These are phyloP conservation scores for Thermothelomyces thermophilus DNA, from an alignment of 2,329 filamentous ascomycete species.

Conservation along the genomic window DNA sequence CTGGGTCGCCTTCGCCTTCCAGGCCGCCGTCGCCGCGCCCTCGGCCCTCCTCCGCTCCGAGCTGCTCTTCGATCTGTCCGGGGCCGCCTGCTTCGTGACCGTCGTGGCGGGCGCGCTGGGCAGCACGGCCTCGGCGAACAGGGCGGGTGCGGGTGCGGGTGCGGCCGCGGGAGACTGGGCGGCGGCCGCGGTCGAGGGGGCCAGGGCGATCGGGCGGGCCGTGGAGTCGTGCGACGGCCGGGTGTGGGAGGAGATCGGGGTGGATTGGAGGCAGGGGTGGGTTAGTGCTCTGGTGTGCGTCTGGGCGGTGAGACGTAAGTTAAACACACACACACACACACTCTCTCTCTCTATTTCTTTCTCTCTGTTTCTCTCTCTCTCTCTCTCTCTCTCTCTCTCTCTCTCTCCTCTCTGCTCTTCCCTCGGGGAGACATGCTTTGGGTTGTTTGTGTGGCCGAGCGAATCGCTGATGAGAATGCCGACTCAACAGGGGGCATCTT, in stretches of 20 bases:
- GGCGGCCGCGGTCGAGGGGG: too few relatives aligned
- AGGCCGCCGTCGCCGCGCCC: not conserved
- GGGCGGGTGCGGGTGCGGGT: too few relatives aligned
- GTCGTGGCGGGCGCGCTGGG: not conserved
- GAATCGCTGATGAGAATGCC: not conserved
- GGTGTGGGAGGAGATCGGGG: not conserved
- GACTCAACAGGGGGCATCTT: constrained; percentile 51
- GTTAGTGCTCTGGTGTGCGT: not conserved
- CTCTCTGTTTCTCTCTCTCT: too few relatives aligned
- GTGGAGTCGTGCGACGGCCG: not conserved
- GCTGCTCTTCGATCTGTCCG: not conserved
- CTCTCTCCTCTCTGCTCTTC: too few relatives aligned
- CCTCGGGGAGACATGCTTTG: too few relatives aligned
- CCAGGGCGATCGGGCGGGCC: not conserved
- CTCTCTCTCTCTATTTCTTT: not conserved
- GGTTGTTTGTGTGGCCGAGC: not conserved
- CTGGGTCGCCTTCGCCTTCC: not conserved
- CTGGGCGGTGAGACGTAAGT: constrained; percentile 4
- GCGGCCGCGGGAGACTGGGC: too few relatives aligned
- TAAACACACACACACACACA: too few relatives aligned
- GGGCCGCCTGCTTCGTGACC: not conserved
- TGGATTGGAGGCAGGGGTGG: constrained; percentile 1
- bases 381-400: too few relatives aligned
- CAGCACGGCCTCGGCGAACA: not conserved
- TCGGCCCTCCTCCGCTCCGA: not conserved